A percentile compares a stretch with the other conserved stretches of the same genome.
phyloP scores from a whole-genome alignment of 768 basidiomycete genomes.

The Xerocomus potaroensis region DNA sequence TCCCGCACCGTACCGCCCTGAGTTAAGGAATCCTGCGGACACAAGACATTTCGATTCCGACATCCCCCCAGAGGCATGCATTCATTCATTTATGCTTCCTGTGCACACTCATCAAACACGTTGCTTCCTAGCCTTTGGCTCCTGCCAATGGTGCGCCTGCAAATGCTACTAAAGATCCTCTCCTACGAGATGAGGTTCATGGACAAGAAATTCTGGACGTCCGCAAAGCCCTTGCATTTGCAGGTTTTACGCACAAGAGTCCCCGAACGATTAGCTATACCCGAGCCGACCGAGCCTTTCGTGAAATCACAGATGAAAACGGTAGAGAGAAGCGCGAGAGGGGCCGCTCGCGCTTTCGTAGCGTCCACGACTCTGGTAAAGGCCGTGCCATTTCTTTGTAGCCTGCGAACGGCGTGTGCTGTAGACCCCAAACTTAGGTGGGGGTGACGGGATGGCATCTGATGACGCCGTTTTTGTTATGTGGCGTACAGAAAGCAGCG shows the following conservation, averaged over 20 bases:
- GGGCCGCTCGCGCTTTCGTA: slow-evolving; percentile 63
- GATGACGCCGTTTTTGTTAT: slow-evolving; percentile 30
- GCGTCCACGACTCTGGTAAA: slow-evolving; percentile 57
- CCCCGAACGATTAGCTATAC: slow-evolving; percentile 75
- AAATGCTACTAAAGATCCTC: slow-evolving; percentile 84
- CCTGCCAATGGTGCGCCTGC: slow-evolving; percentile 82
- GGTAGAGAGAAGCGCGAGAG: slow-evolving; percentile 48
- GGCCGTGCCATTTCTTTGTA: slow-evolving; percentile 85
- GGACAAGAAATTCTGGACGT: slow-evolving; percentile 85
- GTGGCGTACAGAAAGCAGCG: slow-evolving; percentile 25
- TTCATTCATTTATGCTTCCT: slow-evolving; percentile 25
- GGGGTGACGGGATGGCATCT: slow-evolving; percentile 17
- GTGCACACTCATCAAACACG: slow-evolving; percentile 28
- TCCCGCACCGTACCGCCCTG: slow-evolving; percentile 85
- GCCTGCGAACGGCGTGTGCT: slow-evolving; percentile 31
- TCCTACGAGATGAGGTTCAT: slow-evolving; percentile 81
- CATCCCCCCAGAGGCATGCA: slow-evolving; percentile 80
- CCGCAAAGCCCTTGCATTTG: slow-evolving; percentile 88
- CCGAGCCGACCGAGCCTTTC: slow-evolving; percentile 70
- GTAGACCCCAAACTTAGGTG: slow-evolving; percentile 21
- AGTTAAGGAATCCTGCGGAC: slow-evolving; percentile 76
- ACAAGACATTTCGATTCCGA: slow-evolving; percentile 95
- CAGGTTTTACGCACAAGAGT: slow-evolving; percentile 88
- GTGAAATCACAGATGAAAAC: slow-evolving; percentile 48
- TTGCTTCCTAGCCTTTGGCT: slow-evolving; percentile 66